These are phyloP conservation scores for Blastocystis hominis DNA, from an alignment of 352 stramenopile genomes.

Conservation along the genomic window DNA sequence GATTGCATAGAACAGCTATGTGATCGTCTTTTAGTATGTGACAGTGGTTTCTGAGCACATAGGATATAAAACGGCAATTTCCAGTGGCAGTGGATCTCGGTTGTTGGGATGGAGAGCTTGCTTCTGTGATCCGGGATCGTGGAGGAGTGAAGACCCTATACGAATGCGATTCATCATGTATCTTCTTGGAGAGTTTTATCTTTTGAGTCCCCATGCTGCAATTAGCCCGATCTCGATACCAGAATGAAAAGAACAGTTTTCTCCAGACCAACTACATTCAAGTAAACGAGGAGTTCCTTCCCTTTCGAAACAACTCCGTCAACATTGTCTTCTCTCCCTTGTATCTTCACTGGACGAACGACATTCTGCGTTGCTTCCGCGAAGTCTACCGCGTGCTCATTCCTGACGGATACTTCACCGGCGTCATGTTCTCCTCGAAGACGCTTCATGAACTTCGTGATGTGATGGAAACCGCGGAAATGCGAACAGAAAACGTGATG, in stretches of 20 bases:
- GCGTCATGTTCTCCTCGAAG: conserved; percentile 4
- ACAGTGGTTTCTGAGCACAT: not conserved
- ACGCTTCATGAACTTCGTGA: conserved; percentile 34
- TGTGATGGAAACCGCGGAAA: conserved; percentile 27
- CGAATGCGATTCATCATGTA: conserved; percentile 49
- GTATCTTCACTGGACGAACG: conserved; percentile 50
- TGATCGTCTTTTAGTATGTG: conserved; percentile 7
- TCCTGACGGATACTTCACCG: conserved; percentile 42
- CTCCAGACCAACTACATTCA: conserved; percentile 40
- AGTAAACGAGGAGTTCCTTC: conserved; percentile 55
- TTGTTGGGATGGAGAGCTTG: conserved; percentile 43
- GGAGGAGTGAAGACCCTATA: conserved; percentile 39
- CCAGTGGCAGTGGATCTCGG: conserved; percentile 44
- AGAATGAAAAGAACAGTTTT: not conserved
- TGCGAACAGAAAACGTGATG: not conserved
- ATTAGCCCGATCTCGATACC: not conserved
- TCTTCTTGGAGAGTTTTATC: not conserved
- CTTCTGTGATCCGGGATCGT: not conserved
- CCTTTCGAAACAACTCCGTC: conserved; percentile 44
- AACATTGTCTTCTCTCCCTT: conserved; percentile 39
- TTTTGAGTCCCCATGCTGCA: conserved; percentile 42
- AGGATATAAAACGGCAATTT: conserved; percentile 51
- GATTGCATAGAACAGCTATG: conserved; percentile 23
- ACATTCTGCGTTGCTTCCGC: conserved; percentile 24
- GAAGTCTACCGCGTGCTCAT: conserved; percentile 41